Conservation (phyloP, 2,329 filamentous ascomycete species). For the Chalara sp. region DNA sequence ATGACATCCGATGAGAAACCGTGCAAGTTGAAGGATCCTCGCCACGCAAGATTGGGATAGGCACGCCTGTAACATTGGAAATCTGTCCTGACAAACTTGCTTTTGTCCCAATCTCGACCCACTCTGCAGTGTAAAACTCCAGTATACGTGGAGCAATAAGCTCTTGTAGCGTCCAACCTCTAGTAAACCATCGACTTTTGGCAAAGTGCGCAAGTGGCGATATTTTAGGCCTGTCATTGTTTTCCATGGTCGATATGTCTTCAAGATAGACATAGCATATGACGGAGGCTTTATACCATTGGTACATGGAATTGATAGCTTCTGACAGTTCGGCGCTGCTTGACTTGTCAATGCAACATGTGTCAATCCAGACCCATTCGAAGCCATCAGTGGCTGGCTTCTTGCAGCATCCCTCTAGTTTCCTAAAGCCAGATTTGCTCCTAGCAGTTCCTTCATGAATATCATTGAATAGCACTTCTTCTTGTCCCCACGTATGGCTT, state of each 20-base stretch:
- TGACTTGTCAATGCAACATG: neutral
- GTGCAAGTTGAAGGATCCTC: neutral
- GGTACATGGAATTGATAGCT: too few species aligned
- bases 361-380: neutral
- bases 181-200: too few species aligned
- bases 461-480: conserved; percentile 34
- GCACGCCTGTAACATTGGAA: conserved; percentile 1
- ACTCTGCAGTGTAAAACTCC: conserved; percentile 8
- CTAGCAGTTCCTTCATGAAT: neutral
- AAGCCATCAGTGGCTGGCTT: neutral
- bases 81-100: neutral
- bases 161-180: too few species aligned
- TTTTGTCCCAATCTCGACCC: conserved; percentile 12
- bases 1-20: neutral
- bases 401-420: neutral
- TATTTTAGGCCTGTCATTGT: neutral
- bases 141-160: conserved; percentile 6
- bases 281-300: neutral
- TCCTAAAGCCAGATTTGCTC: neutral
- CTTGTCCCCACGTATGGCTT: conserved; percentile 17
- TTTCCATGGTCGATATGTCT: neutral
- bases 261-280: neutral
- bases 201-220: conserved; percentile 11
- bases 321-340: too few species aligned
- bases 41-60: neutral